Evolutionary conservation across 768 basidiomycete species (phyloP), one percentile per base, ranked within the genome.

Genomic region (Xanthoconium stramineum): DNA sequence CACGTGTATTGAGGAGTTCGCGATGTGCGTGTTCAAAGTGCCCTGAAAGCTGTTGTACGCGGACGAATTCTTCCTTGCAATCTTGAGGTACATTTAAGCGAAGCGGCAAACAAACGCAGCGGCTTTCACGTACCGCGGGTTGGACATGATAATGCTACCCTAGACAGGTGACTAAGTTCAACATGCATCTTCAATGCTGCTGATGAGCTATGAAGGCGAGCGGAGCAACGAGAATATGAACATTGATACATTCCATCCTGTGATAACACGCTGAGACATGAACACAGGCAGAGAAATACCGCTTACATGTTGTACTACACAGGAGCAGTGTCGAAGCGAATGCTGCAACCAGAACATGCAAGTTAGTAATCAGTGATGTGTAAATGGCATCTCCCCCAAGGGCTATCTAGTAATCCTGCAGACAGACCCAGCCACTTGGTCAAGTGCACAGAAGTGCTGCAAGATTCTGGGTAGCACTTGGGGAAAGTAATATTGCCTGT

Each of bases 161-260:
- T 61, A 17, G 70, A 71, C 30, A 71, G 9, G 39, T 71, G 70
- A 29, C 70, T 71, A 19, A 73, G 62, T 20, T 73, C 65, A 2
- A 73, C 52, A 35, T 71, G 70, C 2, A 50, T 57, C 40, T 61
- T 68, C 35, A 71, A 17, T n/a, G 56, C 62, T 3, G 28, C 32
- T 19, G 35, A 38, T 3, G 71, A 61, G 19, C 11, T 36, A 32
- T 71, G 70, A 19, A 59, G 7, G 29, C 69, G 63, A 10, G 71
- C 70, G 43, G 70, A 57, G 20, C 70, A 71, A 20, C 69, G 66
- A 20, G 64, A 56, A 43, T 62, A 63, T 2, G 30, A 58, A 46
- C 70, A 71, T 1, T 56, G 56, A 46, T 68, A 73, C 24, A 44
- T 19, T 40, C 68, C 69, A 47, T 68, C 69, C 71, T 71, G 37